Conservation (phyloP, 495 filamentous ascomycete species). For the Mytilinidion resinicola region DNA sequence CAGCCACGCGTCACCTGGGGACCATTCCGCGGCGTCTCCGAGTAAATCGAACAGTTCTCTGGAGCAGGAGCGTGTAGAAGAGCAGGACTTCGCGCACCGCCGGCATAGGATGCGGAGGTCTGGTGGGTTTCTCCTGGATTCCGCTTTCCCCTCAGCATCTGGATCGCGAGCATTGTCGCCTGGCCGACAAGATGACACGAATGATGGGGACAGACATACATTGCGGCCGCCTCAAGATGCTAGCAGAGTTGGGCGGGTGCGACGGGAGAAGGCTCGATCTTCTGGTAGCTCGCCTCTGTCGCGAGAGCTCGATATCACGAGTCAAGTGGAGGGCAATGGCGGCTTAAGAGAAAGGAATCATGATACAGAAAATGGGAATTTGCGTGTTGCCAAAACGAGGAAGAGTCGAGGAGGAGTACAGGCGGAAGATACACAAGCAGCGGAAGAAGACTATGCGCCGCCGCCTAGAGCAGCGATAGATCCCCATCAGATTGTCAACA, state of each 20-base stretch:
- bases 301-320: slow-evolving; percentile 14
- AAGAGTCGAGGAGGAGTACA: neutral
- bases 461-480: slow-evolving; percentile 42
- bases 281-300: slow-evolving; percentile 28
- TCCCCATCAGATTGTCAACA: slow-evolving; percentile 78
- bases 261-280: slow-evolving; percentile 16
- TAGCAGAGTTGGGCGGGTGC: neutral
- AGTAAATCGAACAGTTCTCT: neutral
- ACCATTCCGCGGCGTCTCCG: neutral
- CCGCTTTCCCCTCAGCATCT: slow-evolving; percentile 15
- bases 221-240: slow-evolving; percentile 8
- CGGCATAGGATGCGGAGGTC: slow-evolving; percentile 24
- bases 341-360: neutral
- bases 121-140: slow-evolving; percentile 35
- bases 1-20: neutral
- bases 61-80: slow-evolving; percentile 10
- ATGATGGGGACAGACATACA: slow-evolving; percentile 16
- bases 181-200: neutral
- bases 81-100: slow-evolving; percentile 18
- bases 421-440: neutral
- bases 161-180: slow-evolving; percentile 10
- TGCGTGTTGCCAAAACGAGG: slow-evolving; percentile 12
- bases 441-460: neutral
- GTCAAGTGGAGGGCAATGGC: slow-evolving; percentile 1
- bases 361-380: neutral